Base-by-base conservation (phyloP, 202 grass and related monocot genomes). In the Dendrocalamus latiflorus region DNA sequence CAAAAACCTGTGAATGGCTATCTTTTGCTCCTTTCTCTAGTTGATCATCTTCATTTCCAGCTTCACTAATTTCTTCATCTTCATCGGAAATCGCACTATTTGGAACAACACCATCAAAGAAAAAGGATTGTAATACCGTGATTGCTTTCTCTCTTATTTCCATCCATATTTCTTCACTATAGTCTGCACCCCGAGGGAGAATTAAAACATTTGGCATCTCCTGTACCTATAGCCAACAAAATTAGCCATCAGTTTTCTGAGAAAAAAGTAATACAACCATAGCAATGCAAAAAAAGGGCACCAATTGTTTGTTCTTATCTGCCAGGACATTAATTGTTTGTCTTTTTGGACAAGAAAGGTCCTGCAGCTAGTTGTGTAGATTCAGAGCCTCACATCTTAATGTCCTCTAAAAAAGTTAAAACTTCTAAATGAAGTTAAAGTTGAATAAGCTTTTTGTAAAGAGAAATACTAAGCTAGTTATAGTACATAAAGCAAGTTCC, bases 161-260 rank as follows among this genome's bases (percentile, higher is more conserved):
- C 85, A 98, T 87, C 96, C 96, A 98, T 18, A 95, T 91, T 85
- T 98, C 96, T 85, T 95, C 96, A 87, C 96, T 98, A 76, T 95
- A 98, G 79, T 98, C 96, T 2, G 96, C 93, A 91, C 96, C 95
- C 56, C 85, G 87, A 84, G 93, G 96, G 72, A 95, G 96, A 86
- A 98, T 98, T 88, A 98, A 76, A 17, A 98, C 93, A 85, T 95
- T 98, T 42, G 96, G 96, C 93, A 98, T 98, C 57, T 98, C 96
- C 4, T 82, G 89, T 48, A 98, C 93, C 96, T 98, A 83, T 74
- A 37, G 68, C 22, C 92, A 90, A 83, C 86, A 80, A 59, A 56
- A 37, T 20, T 49, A 49, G 0, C 24, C 22, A 51, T 72, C 56
- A n/a, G 49, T 44, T 8, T n/a, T 81, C 39, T 44, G 17, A 54